A percentile compares a stretch with the other conserved stretches of the same genome.
These are phyloP conservation scores for Exophiala spinifera DNA, from an alignment of 2,329 filamentous ascomycete genomes.

Conservation along the genomic window DNA sequence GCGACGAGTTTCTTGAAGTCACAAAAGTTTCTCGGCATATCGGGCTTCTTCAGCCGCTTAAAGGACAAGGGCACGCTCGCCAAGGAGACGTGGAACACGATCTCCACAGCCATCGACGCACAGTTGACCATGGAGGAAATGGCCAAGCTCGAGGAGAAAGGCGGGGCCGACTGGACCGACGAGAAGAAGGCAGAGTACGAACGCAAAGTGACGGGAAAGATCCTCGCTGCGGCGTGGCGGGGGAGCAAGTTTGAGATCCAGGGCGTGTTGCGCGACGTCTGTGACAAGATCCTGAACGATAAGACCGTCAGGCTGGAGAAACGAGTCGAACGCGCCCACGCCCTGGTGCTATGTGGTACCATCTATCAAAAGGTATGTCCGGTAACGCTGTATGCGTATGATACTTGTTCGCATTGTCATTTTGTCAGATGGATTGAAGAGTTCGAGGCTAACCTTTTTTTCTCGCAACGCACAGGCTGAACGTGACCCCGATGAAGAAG, in stretches of 20 bases:
- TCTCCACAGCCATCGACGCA: conserved; percentile 91
- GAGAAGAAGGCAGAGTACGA: conserved; percentile 96
- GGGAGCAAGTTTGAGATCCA: conserved; percentile 98
- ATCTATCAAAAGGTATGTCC: conserved; percentile 80
- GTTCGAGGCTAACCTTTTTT: neutral
- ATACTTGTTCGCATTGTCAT: neutral
- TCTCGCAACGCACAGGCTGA: too few relatives aligned
- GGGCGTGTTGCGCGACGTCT: conserved; percentile 89
- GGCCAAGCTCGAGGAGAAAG: conserved; percentile 90
- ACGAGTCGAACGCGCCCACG: conserved; percentile 85
- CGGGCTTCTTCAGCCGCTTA: conserved; percentile 87
- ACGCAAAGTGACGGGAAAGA: conserved; percentile 93
- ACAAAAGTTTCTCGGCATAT: conserved; percentile 94
- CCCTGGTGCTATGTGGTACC: conserved; percentile 81
- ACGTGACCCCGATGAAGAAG: conserved; percentile 90
- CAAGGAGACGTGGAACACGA: conserved; percentile 98
- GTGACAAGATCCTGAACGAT: conserved; percentile 78
- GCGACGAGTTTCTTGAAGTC: conserved; percentile 84
- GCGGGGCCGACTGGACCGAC: conserved; percentile 96
- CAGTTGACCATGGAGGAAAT: conserved; percentile 99
- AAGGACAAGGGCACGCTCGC: conserved; percentile 96
- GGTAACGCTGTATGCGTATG: too few relatives aligned
- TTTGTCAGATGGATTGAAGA: too few relatives aligned
- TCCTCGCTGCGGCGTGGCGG: conserved; percentile 91
- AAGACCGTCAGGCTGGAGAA: conserved; percentile 78